Evolutionary conservation across 1,284 basidiomycete species (phyloP), one percentile per base, ranked within the genome.

Genomic region (Tilletia caries): DNA sequence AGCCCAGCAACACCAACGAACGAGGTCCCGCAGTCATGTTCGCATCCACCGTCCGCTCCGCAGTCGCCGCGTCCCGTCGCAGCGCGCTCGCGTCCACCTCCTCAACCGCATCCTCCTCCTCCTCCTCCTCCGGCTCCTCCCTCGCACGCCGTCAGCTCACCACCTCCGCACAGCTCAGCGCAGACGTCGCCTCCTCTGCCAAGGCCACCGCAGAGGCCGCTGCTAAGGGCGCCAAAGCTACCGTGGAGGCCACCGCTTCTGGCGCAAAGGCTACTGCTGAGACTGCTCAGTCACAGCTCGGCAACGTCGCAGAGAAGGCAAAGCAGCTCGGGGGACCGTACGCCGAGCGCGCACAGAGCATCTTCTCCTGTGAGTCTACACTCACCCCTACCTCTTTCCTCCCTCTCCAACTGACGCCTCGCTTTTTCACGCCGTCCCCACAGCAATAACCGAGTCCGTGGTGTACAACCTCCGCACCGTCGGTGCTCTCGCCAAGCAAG

Each of bases 401-500:
- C 33, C 67, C n/a, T n/a, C 10, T 33, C 32, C 25, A n/a, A n/a
- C 66, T 64, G 3, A 50, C 27, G 33, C 60, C 25, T 37, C 25
- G 25, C 50, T 15, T 2, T 33, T 29, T 33, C 20, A 27, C 29
- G 8, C 20, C 48, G 25, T 50, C 48, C 20, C 25, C 6, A 5
- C 44, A 75, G 72, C 74, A 65, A 73, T 75, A 68, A 69, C 77
- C 8, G 78, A 79, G 64, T 74, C 76, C 34, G 69, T 76, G 70
- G 71, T 78, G 71, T 79, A 78, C 75, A 75, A 76, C 72, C 69
- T 77, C 68, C 86, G 91, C 70, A 92, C 97, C 70, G 87, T 89
- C 65, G 89, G 90, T 71, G 92, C 95, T 81, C 83, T 98, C 75
- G 84, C 89, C 76, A 94, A 95, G 86, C 92, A 95, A 83, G 89